phyloP scores from a whole-genome alignment of 768 basidiomycete genomes.

The Pleurotus ostreatus region DNA sequence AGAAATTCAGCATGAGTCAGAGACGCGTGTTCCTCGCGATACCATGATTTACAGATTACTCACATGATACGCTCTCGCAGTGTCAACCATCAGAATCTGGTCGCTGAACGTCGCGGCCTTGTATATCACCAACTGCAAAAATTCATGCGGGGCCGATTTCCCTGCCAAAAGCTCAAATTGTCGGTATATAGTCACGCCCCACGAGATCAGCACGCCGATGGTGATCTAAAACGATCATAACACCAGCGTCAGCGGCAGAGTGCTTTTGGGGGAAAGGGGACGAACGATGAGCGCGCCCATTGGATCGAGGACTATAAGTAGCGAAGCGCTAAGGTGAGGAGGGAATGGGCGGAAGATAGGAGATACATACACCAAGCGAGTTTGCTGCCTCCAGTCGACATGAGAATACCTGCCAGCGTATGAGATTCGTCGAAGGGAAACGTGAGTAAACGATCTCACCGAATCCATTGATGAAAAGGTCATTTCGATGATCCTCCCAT shows the following conservation, averaged over 20 bases:
- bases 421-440: not conserved
- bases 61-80: conserved; percentile 88
- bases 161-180: conserved; percentile 89
- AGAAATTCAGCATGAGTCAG: too few species aligned
- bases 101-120: conserved; percentile 87
- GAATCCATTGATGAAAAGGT: conserved; percentile 79
- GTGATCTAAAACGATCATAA: conserved; percentile 51
- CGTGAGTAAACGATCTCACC: conserved; percentile 28
- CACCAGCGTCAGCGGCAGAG: conserved; percentile 1
- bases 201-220: conserved; percentile 71
- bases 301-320: conserved; percentile 60
- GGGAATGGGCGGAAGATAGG: conserved; percentile 2
- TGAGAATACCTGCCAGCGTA: conserved; percentile 56
- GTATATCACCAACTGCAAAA: conserved; percentile 86
- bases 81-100: conserved; percentile 84
- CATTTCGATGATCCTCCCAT: conserved; percentile 95
- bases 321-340: not conserved
- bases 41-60: conserved; percentile 18
- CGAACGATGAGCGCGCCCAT: conserved; percentile 71
- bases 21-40: too few species aligned
- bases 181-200: conserved; percentile 68
- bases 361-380: conserved; percentile 69
- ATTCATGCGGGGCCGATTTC: conserved; percentile 89
- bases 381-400: conserved; percentile 79
- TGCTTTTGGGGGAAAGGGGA: conserved; percentile 8